A percentile compares a stretch with the other conserved stretches of the same genome.
These are phyloP conservation scores for Eutrema japonicum DNA, from an alignment of 345 rosid genomes.

Conservation along the genomic window DNA sequence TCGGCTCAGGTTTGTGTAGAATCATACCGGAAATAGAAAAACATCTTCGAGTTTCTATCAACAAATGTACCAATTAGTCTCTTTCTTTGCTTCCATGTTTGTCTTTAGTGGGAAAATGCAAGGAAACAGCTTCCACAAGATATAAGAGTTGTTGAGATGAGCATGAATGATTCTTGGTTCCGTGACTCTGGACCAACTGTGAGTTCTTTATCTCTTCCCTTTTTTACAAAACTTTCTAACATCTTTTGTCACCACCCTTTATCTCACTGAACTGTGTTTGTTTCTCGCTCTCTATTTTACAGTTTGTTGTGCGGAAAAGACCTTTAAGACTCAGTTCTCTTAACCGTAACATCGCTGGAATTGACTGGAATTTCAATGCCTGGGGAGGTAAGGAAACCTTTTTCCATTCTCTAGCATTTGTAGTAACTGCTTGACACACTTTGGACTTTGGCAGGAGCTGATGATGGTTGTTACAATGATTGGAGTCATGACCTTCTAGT, in stretches of 20 bases:
- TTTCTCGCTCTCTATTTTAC: constrained; percentile 7
- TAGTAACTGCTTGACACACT: constrained; percentile 21
- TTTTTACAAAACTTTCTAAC: background rate
- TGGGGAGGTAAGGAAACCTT: constrained; percentile 74
- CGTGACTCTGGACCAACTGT: constrained; percentile 97
- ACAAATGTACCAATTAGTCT: background rate
- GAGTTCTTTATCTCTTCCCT: constrained; percentile 41
- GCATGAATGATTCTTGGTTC: constrained; percentile 97
- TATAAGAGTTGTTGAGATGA: constrained; percentile 85
- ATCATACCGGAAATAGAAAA: background rate
- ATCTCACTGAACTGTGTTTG: background rate
- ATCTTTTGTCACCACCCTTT: background rate
- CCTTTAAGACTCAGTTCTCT: constrained; percentile 32
- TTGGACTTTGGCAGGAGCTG: constrained; percentile 56
- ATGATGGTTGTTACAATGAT: constrained; percentile 85
- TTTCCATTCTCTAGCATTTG: background rate
- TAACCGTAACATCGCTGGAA: constrained; percentile 69
- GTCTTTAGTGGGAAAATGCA: constrained; percentile 79
- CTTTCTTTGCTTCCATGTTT: background rate
- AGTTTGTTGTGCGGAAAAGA: constrained; percentile 66
- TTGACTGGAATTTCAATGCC: constrained; percentile 86
- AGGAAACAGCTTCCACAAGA: constrained; percentile 70
- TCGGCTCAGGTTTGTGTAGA: constrained; percentile 66
- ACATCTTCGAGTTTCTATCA: background rate
- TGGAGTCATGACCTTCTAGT: constrained; percentile 88